phyloP scores from a whole-genome alignment of 164 flowering plant species.

The Dillenia suffruticosa region DNA sequence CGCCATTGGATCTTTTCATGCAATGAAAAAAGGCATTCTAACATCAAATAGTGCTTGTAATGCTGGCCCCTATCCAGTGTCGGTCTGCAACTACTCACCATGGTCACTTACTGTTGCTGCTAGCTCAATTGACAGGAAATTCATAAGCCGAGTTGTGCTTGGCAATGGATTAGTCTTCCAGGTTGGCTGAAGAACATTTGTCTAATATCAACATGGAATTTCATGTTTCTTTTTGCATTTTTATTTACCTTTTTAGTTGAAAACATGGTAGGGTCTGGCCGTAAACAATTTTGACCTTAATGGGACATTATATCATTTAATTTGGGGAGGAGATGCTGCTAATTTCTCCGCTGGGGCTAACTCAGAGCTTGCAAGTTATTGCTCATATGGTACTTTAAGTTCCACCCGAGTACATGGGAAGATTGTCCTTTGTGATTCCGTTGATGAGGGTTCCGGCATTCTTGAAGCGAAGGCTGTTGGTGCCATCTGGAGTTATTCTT shows the following conservation, averaged over 20 bases:
- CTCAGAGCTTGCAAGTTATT: conserved; percentile 13
- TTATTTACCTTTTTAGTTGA: neutral
- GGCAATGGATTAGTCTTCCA: conserved; percentile 25
- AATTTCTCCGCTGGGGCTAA: conserved; percentile 29
- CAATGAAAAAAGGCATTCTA: conserved; percentile 31
- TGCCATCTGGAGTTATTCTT: conserved; percentile 21
- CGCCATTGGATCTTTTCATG: conserved; percentile 40
- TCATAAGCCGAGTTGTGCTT: conserved; percentile 18
- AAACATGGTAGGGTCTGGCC: conserved; percentile 23
- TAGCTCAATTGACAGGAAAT: conserved; percentile 30
- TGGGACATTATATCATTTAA: conserved; percentile 28
- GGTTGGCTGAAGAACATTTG: conserved; percentile 11
- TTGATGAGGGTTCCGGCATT: conserved; percentile 22
- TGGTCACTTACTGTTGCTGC: conserved; percentile 38
- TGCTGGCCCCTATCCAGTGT: conserved; percentile 12
- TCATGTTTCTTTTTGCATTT: neutral
- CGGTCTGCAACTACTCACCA: conserved; percentile 21
- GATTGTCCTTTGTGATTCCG: conserved; percentile 34
- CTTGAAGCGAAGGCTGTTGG: conserved; percentile 28
- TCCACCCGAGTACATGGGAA: conserved; percentile 23
- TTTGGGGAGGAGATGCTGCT: conserved; percentile 43
- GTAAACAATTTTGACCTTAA: conserved; percentile 33
- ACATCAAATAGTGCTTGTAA: conserved; percentile 31
- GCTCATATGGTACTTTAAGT: conserved; percentile 23
- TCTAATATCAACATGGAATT: neutral